Conservation (phyloP, 2,329 filamentous ascomycete species). For the Pseudogymnoascus sp. region DNA sequence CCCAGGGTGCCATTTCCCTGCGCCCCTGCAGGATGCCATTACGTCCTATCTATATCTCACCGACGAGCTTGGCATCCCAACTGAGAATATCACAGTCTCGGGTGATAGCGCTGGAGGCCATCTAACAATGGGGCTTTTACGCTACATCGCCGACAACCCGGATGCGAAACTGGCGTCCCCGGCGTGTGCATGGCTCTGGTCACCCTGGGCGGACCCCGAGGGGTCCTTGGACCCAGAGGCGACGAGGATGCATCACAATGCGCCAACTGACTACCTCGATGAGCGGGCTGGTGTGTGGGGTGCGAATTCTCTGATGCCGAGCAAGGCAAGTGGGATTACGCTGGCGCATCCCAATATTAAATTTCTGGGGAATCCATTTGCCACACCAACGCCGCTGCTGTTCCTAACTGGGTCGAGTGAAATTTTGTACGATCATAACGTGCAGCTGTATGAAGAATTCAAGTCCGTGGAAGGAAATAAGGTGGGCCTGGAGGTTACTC, state of each 20-base stretch:
- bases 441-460: conserved; percentile 33
- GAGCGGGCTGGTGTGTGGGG: conserved; percentile 37
- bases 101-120: conserved; percentile 46
- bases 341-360: conserved; percentile 33
- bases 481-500: conserved; percentile 34
- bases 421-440: conserved; percentile 34
- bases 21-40: conserved; percentile 41
- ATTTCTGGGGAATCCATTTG: conserved; percentile 32
- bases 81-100: conserved; percentile 35
- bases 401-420: conserved; percentile 35
- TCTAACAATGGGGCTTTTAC: conserved; percentile 35
- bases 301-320: conserved; percentile 27
- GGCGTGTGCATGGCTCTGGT: conserved; percentile 34
- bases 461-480: conserved; percentile 32
- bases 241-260: conserved; percentile 13
- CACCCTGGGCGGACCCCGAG: conserved; percentile 35
- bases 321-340: conserved; percentile 17
- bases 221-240: conserved; percentile 23
- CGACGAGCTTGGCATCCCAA: conserved; percentile 30
- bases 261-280: conserved; percentile 35
- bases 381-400: conserved; percentile 33
- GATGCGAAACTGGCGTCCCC: conserved; percentile 30
- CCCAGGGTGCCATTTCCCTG: conserved; percentile 40
- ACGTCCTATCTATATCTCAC: conserved; percentile 38
- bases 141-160: conserved; percentile 36